Evolutionary conservation across 202 grass and related monocot genomes (phyloP), one percentile per base, ranked within the genome.

Genomic region (Musa balbisiana): DNA sequence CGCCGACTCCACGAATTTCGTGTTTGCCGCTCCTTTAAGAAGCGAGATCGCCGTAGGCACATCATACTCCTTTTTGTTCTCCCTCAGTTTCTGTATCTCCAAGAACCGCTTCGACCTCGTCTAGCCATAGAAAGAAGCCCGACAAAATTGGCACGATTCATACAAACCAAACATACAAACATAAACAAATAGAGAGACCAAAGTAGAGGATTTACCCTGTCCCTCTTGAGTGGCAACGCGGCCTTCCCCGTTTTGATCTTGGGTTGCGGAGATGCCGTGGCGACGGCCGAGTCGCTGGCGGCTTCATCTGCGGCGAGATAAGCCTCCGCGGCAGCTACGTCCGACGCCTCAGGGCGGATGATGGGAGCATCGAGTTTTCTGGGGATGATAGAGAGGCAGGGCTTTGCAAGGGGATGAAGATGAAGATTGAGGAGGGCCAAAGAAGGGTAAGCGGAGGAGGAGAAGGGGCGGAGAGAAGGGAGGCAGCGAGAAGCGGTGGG

Each of bases 41-140:
- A 99, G 85, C 72, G 84, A 73, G 71, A 95, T 20, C n/a, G 89
- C 89, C 27, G 82, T 76, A 68, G 85, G 85, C 80, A 95, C 95
- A 76, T 85, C 89, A 62, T 95, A 84, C 72, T 99, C 91, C 79
- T 90, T 99, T 80, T 88, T 99, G 87, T 73, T 88, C 88, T 99
- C 95, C 87, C 91, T 85, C 81, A 90, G 80, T 82, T 92, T 95
- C 87, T 99, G 91, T 78, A 99, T 83, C 89, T 99, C 95, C 70
- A 99, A 87, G 83, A 95, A 95, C 71, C 95, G 64, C 87, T 99
- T 99, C 33, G 95, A 95, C 82, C 89, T 54, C 67, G 89, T 95
- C 95, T 99, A 82, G 70, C 55, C 56, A 49, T 65, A 65, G 16
- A 67, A 81, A 26, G 12, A 3, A 55, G 65, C 27, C 60, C 63